Evolutionary conservation across 176 grass and related monocot species (phyloP).

Genomic region (Carex cristatella): DNA sequence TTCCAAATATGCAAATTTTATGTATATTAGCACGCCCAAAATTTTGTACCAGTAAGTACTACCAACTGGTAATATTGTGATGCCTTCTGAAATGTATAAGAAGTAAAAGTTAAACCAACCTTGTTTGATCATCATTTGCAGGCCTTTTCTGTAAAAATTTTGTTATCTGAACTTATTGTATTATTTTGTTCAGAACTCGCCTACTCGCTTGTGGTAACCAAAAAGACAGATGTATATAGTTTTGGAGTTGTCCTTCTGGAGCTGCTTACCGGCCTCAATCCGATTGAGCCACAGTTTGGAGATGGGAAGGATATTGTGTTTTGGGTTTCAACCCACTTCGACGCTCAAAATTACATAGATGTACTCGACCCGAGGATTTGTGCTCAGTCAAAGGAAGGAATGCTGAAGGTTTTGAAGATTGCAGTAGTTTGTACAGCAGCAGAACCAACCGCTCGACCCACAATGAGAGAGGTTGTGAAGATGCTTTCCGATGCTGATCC

Average conservation of each 20-base stretch:
- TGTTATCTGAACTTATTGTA: background rate
- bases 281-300: constrained; percentile 64
- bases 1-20: background rate
- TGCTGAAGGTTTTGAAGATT: constrained; percentile 65
- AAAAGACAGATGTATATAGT: constrained; percentile 94
- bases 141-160: background rate
- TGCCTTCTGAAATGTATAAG: background rate
- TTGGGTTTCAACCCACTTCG: constrained; percentile 58
- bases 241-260: constrained; percentile 84
- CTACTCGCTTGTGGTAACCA: constrained; percentile 61
- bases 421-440: constrained; percentile 59
- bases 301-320: constrained; percentile 76
- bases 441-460: constrained; percentile 44
- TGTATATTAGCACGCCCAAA: background rate
- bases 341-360: constrained; percentile 25
- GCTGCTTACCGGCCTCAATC: constrained; percentile 55
- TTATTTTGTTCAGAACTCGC: constrained; percentile 48
- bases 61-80: background rate
- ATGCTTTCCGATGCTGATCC: constrained; percentile 60
- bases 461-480: constrained; percentile 87
- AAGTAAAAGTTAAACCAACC: background rate
- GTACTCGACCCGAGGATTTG: constrained; percentile 48
- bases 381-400: constrained; percentile 39
- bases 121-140: background rate
- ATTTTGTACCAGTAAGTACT: background rate